phyloP scores from a whole-genome alignment of 139 green algal species.

The Micractinium sp. region DNA sequence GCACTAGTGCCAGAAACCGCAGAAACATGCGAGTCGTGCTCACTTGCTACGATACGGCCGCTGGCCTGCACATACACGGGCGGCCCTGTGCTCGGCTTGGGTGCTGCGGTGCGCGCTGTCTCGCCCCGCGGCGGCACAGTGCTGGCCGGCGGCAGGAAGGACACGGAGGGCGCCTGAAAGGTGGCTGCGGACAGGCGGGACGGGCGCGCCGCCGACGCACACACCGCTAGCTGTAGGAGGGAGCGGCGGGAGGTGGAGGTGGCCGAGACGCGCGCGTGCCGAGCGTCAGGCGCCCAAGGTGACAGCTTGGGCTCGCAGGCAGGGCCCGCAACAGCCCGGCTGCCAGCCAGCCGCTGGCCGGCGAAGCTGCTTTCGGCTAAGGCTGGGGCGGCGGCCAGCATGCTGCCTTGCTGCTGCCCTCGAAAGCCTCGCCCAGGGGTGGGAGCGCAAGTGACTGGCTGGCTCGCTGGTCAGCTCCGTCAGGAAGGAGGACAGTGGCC shows the following conservation, averaged over 20 bases:
- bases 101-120: background rate
- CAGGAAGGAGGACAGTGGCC: too few relatives aligned
- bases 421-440: background rate
- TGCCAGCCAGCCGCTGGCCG: background rate
- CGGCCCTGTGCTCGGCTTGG: conserved; percentile 35
- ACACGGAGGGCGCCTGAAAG: conserved; percentile 22
- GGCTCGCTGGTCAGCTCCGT: too few relatives aligned
- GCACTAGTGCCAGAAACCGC: background rate
- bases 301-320: background rate
- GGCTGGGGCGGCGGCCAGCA: background rate
- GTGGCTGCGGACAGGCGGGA: conserved; percentile 2
- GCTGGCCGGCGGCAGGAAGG: conserved; percentile 24
- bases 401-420: background rate
- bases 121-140: background rate
- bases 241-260: conserved; percentile 6
- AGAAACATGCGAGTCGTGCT: conserved; percentile 2
- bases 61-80: conserved; percentile 77
- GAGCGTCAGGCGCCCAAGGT: conserved; percentile 1
- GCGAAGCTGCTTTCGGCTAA: background rate
- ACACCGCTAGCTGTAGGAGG: conserved; percentile 15
- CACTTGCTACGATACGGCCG: conserved; percentile 82
- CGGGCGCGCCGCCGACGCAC: background rate
- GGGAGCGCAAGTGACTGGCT: too few relatives aligned
- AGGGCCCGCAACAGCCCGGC: background rate
- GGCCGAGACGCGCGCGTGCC: background rate